phyloP scores from a whole-genome alignment of 1,139 yeast genomes.

The Wickerhamiella pararugosa region DNA sequence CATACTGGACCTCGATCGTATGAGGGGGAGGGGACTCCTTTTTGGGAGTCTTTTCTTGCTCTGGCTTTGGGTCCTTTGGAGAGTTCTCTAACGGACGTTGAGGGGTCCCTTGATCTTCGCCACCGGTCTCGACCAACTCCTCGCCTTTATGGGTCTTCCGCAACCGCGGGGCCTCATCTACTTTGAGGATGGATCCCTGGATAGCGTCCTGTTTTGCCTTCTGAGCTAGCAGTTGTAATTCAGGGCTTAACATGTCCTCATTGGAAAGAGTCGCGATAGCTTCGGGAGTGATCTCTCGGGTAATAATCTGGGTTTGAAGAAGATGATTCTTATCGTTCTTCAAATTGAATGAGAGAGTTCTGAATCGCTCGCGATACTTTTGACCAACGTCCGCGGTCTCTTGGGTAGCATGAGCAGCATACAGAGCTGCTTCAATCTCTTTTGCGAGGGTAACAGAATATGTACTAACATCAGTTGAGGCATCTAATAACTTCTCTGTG shows the following conservation, averaged over 20 bases:
- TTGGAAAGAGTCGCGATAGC: conserved; percentile 44
- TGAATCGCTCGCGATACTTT: conserved; percentile 38
- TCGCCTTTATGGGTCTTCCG: conserved; percentile 81
- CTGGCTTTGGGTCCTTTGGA: not conserved
- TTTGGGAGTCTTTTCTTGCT: not conserved
- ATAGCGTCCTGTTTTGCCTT: conserved; percentile 56
- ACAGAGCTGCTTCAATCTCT: conserved; percentile 30
- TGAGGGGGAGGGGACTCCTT: not conserved
- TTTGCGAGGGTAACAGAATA: conserved; percentile 26
- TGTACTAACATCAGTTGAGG: not conserved
- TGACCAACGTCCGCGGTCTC: conserved; percentile 25
- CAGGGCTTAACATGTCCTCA: conserved; percentile 59
- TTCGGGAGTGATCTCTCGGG: conserved; percentile 33
- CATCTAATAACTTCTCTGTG: not conserved
- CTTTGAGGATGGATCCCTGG: conserved; percentile 44
- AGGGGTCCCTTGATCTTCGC: conserved; percentile 17
- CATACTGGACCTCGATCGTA: not conserved
- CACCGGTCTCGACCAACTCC: conserved; percentile 43
- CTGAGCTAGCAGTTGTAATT: conserved; percentile 53
- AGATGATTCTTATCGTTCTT: conserved; percentile 37
- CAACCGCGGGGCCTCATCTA: conserved; percentile 42
- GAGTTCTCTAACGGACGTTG: not conserved
- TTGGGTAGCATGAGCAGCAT: conserved; percentile 23
- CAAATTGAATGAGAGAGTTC: conserved; percentile 40
- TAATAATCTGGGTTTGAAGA: conserved; percentile 34